Percentiles rank a stretch among this genome's conserved stretches.
phyloP scores from a whole-genome alignment of 1,139 yeast genomes.

The Debaryomyces psychrophilus region DNA sequence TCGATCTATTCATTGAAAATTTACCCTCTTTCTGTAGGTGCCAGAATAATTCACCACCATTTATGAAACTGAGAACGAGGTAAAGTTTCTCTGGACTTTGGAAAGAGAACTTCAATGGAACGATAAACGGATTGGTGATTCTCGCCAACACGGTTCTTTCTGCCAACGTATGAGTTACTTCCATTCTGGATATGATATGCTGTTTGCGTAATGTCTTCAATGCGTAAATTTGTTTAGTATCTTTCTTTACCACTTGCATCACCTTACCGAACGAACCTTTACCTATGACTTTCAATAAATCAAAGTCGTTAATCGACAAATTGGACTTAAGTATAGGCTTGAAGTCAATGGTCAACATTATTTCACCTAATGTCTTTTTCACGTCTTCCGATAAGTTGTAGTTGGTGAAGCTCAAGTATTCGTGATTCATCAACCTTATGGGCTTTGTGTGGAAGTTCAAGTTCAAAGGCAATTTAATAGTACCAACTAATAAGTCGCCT shows the following conservation, averaged over 20 bases:
- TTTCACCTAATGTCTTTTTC: constrained; percentile 44
- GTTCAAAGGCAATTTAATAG: constrained; percentile 47
- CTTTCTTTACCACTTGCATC: constrained; percentile 96
- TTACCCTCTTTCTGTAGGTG: constrained; percentile 91
- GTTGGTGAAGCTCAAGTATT: constrained; percentile 47
- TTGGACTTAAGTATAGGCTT: constrained; percentile 70
- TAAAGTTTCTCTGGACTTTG: constrained; percentile 95
- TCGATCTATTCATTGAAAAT: constrained; percentile 84
- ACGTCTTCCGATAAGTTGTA: constrained; percentile 26
- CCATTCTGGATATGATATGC: constrained; percentile 90
- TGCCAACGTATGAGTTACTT: constrained; percentile 94
- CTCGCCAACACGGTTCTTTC: constrained; percentile 94
- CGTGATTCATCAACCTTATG: constrained; percentile 48
- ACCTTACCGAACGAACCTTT: constrained; percentile 98
- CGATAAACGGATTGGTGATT: constrained; percentile 94
- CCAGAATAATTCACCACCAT: constrained; percentile 96
- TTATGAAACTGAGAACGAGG: constrained; percentile 86
- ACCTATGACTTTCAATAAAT: constrained; percentile 90
- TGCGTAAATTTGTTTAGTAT: constrained; percentile 92
- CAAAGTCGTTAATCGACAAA: constrained; percentile 87
- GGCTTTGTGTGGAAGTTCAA: constrained; percentile 41
- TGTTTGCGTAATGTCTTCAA: constrained; percentile 90
- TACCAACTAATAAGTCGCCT: constrained; percentile 49
- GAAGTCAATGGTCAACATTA: constrained; percentile 75
- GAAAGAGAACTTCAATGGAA: constrained; percentile 94